phyloP scores from a whole-genome alignment of 2,329 filamentous ascomycete genomes.

The Capronia coronata region DNA sequence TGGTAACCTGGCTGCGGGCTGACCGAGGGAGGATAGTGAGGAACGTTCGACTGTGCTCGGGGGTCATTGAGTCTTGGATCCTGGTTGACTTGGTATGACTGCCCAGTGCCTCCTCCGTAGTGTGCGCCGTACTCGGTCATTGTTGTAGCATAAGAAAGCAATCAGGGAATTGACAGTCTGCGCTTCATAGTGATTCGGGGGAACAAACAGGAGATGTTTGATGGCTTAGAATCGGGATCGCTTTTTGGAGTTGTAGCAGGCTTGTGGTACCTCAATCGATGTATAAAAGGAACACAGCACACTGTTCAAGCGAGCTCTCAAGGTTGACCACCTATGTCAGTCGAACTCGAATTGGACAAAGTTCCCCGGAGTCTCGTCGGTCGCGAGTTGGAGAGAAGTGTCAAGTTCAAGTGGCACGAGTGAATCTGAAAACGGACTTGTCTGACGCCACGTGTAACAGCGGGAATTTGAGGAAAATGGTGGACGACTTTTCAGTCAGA shows the following conservation, averaged over 20 bases:
- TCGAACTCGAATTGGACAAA: no score
- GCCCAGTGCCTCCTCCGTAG: conserved; percentile 18
- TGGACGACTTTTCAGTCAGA: no score
- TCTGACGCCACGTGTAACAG: background rate
- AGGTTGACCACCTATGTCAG: no score
- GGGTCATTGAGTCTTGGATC: conserved; percentile 22
- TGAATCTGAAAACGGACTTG: background rate
- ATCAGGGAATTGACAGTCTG: conserved; percentile 12
- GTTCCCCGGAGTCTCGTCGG: background rate
- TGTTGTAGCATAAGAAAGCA: conserved; percentile 1
- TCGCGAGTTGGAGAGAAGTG: background rate
- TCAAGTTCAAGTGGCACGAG: background rate
- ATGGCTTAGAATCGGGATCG: background rate
- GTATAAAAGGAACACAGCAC: no score
- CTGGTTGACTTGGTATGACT: conserved; percentile 17
- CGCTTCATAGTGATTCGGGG: conserved; percentile 17
- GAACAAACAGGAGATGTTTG: background rate
- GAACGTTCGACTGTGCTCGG: conserved; percentile 13
- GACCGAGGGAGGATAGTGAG: conserved; percentile 12
- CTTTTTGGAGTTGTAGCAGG: background rate
- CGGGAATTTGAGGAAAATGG: background rate
- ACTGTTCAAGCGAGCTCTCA: no score
- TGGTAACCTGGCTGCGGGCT: conserved; percentile 21
- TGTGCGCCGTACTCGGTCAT: conserved; percentile 25
- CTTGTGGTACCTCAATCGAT: background rate